phyloP scores from a whole-genome alignment of 352 stramenopile species.

The Thalassiosira livingstoniorum region DNA sequence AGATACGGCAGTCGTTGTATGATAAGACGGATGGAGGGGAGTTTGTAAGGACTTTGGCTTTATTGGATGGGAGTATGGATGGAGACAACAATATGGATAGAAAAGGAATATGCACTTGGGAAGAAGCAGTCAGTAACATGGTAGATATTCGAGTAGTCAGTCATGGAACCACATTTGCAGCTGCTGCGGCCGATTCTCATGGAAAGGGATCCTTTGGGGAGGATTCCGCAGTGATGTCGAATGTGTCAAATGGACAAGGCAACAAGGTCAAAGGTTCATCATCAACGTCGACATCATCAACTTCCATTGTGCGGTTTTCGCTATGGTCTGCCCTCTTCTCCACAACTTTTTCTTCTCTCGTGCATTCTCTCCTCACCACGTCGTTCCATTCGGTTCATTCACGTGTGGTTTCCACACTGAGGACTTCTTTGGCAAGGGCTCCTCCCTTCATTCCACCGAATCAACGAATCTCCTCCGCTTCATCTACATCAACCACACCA shows the following conservation, averaged over 20 bases:
- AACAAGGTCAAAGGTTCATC: background rate
- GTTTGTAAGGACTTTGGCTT: constrained; percentile 57
- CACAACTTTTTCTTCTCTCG: constrained; percentile 82
- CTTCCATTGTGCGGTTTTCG: constrained; percentile 61
- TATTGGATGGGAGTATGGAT: constrained; percentile 50
- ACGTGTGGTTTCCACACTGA: constrained; percentile 72
- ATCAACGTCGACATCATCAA: background rate
- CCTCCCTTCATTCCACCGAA: too few species aligned
- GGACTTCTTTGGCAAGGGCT: constrained; percentile 73
- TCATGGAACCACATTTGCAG: constrained; percentile 30
- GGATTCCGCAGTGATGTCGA: background rate
- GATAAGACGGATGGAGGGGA: constrained; percentile 83
- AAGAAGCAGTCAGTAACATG: constrained; percentile 74
- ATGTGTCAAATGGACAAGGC: constrained; percentile 10
- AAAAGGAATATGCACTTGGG: constrained; percentile 70
- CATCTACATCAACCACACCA: too few species aligned
- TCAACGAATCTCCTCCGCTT: too few species aligned
- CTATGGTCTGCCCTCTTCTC: constrained; percentile 82
- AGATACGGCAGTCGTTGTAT: constrained; percentile 84
- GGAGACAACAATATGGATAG: too few species aligned
- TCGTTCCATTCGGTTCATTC: constrained; percentile 83
- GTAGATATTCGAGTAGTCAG: constrained; percentile 72
- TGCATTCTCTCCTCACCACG: constrained; percentile 80
- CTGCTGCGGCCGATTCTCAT: background rate
- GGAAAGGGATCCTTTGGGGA: background rate